Evolutionary conservation across 1,284 basidiomycete species (phyloP), one percentile per base, ranked within the genome.

Genomic region (Cystobasidium pallidum): DNA sequence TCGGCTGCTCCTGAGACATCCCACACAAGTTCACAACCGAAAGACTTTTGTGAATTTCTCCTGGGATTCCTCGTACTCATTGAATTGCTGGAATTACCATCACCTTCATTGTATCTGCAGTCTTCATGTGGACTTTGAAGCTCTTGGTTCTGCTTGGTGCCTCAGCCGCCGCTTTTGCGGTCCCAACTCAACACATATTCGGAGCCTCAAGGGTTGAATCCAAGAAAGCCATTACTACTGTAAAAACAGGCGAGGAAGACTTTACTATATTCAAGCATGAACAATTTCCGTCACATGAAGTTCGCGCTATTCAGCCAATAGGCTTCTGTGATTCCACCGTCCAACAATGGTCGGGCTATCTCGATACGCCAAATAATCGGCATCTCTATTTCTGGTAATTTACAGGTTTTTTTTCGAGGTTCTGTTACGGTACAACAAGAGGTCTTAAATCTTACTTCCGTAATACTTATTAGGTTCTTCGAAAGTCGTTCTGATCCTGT

Each of bases 251-350:
- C 24, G 47, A 72, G 4, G 70, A 41, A n/a, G 62, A n/a, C 17
- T 36, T 55, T 19, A 64, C 70, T 13, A 30, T 39, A 26, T 59
- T 59, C 54, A 72, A 61, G 45, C 63, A 65, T 39, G 52, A 54
- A 34, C 43, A 54, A 2, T 66, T 72, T 34, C 63, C 70, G 4
- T 30, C 52, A 34, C 55, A 59, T 63, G 52, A 47, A 59, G 43
- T 66, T 17, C 63, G 70, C 34, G 70, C 70, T 41, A 32, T 72
- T 26, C 70, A 73, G 11, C 75, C 77, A 0, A 49, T 61, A 19
- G 74, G 75, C 2, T 76, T 82, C 70, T 82, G 82, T 73, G 82
- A 82, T 76, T 75, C 80, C 24, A 62, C 19, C 49, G 81, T 81
- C 36, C 75, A 80, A 57, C 79, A 81, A 73, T 77, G 77, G 75